Evolutionary conservation across 2,329 filamentous ascomycete genomes (phyloP).

Genomic region (Epichloe sylvatica): DNA sequence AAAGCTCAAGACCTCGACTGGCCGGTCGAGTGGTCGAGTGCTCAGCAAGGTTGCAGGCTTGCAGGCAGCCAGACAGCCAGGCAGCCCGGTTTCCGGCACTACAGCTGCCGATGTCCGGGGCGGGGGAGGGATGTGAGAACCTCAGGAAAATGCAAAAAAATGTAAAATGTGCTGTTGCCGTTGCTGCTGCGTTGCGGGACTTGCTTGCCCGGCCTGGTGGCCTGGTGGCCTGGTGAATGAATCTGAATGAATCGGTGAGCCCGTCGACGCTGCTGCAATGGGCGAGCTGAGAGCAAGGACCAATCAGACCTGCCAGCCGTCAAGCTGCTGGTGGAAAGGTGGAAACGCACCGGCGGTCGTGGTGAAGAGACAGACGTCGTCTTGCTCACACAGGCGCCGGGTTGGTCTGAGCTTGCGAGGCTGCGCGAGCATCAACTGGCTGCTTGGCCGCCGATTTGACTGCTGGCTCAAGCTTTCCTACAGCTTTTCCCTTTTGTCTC

Average conservation of each 20-base stretch:
- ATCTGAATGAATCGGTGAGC: not conserved
- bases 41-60: not conserved
- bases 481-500: not conserved
- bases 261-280: not conserved
- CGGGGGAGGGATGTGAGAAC: not conserved
- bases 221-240: not conserved
- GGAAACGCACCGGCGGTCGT: not conserved
- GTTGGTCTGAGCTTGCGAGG: not conserved
- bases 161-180: not conserved
- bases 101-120: conserved; percentile 7
- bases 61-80: too few species aligned
- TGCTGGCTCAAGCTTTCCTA: conserved; percentile 4
- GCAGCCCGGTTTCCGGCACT: conserved; percentile 4
- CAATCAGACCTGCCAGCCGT: not conserved
- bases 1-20: conserved; percentile 3
- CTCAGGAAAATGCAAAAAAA: not conserved
- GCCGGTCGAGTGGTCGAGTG: not conserved
- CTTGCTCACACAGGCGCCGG: not conserved
- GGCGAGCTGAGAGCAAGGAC: not conserved
- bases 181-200: not conserved
- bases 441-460: not conserved
- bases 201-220: not conserved
- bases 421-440: conserved; percentile 2
- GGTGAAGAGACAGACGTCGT: not conserved
- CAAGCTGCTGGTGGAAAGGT: not conserved